Base-by-base conservation (phyloP, 108 stramenopile species). In the Pseudonitzschia multiseries region DNA sequence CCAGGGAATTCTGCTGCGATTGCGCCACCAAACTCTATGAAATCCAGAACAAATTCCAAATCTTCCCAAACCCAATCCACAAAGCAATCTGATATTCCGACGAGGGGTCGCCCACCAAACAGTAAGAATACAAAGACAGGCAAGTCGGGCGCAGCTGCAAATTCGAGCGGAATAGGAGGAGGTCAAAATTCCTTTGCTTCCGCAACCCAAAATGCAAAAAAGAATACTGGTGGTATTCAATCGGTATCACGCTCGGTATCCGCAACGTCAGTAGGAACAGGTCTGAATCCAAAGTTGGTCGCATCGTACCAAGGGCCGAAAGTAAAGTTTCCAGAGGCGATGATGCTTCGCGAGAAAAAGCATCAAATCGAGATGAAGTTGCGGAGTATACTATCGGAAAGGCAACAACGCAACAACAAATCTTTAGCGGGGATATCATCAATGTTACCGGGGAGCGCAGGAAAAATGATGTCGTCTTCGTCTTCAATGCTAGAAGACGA, bases 271-370 rank as follows among this genome's bases (percentile, higher is more conserved):
- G n/a, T n/a, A 36, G 36, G 36, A 6, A 6, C 36, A 6, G 36
- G 44, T 1, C 4, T 46, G 15, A 28, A 22, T 51, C 48, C 48
- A 21, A 50, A 68, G 18, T 26, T 46, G 22, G 44, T 51, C 46
- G 50, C 46, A 51, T 46, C 67, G 27, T 24, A 27, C 9, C 46
- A 69, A 53, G 31, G n/a, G 17, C 74, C 80, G n/a, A 57, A 60
- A 40, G 79, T 78, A 3, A 24, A 77, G 29, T 78, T 72, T 69
- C 75, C 85, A 6, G 77, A 86, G 66, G 81, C 82, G 2, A 68
- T 78, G 8, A 27, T 69, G 15, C 74, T 86, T 13, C 78, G 85
- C 27, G 76, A 83, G 67, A 65, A 70, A 66, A 36, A 81, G 42
- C 73, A 83, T 31, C 17, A 28, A 41, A 61, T 86, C 27, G 42